Percentiles rank a stretch among this genome's conserved stretches.
These are phyloP conservation scores for Colletotrichum sp. DNA, from an alignment of 2,329 filamentous ascomycete species.

Conservation along the genomic window DNA sequence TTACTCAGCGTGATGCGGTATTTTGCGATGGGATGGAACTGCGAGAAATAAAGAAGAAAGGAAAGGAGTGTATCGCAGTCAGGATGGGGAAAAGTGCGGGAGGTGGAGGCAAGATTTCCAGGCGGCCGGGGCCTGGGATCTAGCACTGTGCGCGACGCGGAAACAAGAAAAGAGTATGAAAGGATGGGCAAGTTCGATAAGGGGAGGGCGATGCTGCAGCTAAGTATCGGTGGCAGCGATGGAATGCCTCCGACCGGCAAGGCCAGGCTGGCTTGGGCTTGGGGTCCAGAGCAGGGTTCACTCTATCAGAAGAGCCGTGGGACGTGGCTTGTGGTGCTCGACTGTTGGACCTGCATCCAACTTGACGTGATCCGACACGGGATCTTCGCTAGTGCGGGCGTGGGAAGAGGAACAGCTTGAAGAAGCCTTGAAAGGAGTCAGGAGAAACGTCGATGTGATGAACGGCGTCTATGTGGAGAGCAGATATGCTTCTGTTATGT, in stretches of 20 bases:
- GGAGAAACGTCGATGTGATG: neutral
- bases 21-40: neutral
- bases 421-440: conserved; percentile 7
- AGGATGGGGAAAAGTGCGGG: neutral
- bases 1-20: neutral
- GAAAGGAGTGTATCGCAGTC: conserved; percentile 17
- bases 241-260: conserved; percentile 6
- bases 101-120: conserved; percentile 12
- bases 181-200: neutral
- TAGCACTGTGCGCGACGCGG: conserved; percentile 15
- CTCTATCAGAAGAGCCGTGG: neutral
- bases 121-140: conserved; percentile 19
- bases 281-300: conserved; percentile 2
- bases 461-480: neutral
- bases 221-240: conserved; percentile 13
- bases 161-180: neutral
- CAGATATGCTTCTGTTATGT: neutral
- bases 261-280: conserved; percentile 15
- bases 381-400: conserved; percentile 28
- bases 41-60: neutral
- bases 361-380: conserved; percentile 21
- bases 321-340: conserved; percentile 16
- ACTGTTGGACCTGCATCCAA: conserved; percentile 24
- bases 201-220: neutral
- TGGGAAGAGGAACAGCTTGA: conserved; percentile 14